Evolutionary conservation across 257 asterid species (phyloP).

Genomic region (Primulina huaijiensis): DNA sequence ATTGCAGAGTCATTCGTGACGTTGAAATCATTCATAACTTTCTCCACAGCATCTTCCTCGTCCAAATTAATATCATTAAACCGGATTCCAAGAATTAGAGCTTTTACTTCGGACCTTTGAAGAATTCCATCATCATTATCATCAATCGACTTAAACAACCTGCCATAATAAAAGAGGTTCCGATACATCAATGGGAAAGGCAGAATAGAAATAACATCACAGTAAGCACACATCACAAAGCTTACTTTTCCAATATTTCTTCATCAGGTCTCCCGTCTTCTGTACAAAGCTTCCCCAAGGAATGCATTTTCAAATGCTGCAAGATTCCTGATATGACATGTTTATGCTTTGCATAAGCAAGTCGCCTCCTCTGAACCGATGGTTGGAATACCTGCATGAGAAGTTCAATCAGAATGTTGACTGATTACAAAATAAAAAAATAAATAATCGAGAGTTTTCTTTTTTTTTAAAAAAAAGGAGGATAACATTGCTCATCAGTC

Average conservation of each 20-base stretch:
- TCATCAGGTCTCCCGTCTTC: constrained; percentile 58
- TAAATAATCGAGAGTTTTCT: background rate
- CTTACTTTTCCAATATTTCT: constrained; percentile 58
- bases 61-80: constrained; percentile 62
- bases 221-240: constrained; percentile 2
- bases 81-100: constrained; percentile 66
- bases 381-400: constrained; percentile 73
- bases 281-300: constrained; percentile 62
- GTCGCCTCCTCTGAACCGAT: constrained; percentile 72
- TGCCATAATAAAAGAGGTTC: constrained; percentile 31
- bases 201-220: background rate
- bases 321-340: constrained; percentile 81
- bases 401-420: constrained; percentile 9
- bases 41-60: constrained; percentile 51
- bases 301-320: constrained; percentile 55
- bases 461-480: background rate
- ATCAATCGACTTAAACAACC: constrained; percentile 67
- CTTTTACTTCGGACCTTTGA: constrained; percentile 59
- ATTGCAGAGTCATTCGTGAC: constrained; percentile 42
- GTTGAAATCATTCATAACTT: constrained; percentile 74
- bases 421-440: background rate
- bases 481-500: background rate
- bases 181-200: background rate
- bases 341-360: constrained; percentile 68
- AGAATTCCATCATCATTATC: constrained; percentile 53